These are phyloP conservation scores for Malassezia cuniculi DNA, from an alignment of 1,284 basidiomycete genomes.

Conservation along the genomic window DNA sequence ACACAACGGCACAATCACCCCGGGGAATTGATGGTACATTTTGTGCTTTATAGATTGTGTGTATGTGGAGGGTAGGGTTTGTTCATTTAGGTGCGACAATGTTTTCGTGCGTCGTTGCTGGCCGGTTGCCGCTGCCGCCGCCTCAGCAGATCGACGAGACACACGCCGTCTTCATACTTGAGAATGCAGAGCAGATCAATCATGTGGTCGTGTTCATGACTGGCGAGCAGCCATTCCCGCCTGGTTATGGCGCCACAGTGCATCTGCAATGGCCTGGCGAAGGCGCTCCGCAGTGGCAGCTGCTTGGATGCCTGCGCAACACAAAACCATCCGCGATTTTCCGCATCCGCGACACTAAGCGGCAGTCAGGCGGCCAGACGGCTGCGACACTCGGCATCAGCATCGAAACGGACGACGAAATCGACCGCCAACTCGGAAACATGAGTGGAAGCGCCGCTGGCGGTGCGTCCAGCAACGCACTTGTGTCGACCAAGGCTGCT, in stretches of 20 bases:
- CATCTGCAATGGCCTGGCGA: slow-evolving; percentile 33
- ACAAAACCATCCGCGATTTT: slow-evolving; percentile 42
- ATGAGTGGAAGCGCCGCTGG: neutral
- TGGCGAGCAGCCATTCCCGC: slow-evolving; percentile 35
- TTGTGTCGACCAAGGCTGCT: slow-evolving; percentile 2
- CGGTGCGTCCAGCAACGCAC: neutral
- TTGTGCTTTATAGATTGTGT: too few species aligned
- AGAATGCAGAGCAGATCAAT: slow-evolving; percentile 24
- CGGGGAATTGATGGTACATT: too few species aligned
- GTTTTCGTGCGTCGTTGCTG: slow-evolving; percentile 41
- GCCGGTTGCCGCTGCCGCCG: slow-evolving; percentile 29
- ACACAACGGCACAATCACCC: slow-evolving; percentile 18
- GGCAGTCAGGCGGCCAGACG: slow-evolving; percentile 2
- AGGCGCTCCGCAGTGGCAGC: slow-evolving; percentile 20
- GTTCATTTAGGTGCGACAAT: too few species aligned
- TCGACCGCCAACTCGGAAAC: slow-evolving; percentile 25
- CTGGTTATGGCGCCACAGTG: slow-evolving; percentile 35
- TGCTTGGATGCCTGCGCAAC: slow-evolving; percentile 34
- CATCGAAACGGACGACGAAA: slow-evolving; percentile 28
- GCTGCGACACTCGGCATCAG: slow-evolving; percentile 35
- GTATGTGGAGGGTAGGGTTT: too few species aligned
- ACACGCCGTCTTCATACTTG: slow-evolving; percentile 36
- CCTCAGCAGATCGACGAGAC: slow-evolving; percentile 40
- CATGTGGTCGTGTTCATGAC: slow-evolving; percentile 43
- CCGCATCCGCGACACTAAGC: slow-evolving; percentile 15